Evolutionary conservation across 1,139 yeast genomes (phyloP), one percentile per base, ranked within the genome.

Genomic region (Yamadazyma oceani): DNA sequence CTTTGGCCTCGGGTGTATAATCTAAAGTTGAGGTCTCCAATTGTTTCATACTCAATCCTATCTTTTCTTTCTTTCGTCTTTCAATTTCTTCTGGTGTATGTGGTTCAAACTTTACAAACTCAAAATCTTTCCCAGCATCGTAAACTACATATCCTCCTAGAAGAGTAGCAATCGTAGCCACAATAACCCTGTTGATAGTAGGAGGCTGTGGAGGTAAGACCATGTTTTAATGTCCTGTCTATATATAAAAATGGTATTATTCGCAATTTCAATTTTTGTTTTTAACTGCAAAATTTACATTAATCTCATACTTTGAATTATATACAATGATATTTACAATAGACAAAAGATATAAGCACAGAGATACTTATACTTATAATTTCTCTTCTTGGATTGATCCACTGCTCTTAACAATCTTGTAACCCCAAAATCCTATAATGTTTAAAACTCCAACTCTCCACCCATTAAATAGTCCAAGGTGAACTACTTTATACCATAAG

Each of bases 361-460:
- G 11, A 24, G 16, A 19, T 11, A 16, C 12, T 17, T 13, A 14
- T 22, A 22, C 35, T 40, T 43, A 58, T 35, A 60, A 53, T 37
- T 57, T 60, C 44, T 75, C 80, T 44, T 73, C 78, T 39, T 55
- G 50, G 56, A 62, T 44, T 51, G 70, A 57, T 51, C 72, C 47
- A 58, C 81, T 55, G 41, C 75, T 78, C 46, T 75, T 75, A 45
- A 83, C 54, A 33, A 87, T 72, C 35, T 78, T 76, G 47, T 88
- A 78, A 5, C 96, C 92, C 85, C 95, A 89, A 42, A 82, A 83
- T 15, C 96, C 92, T 38, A 86, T 60, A 9, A 86, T 77, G 44
- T 92, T 88, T 48, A 87, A 60, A 11, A 85, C 71, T 13, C 95
- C 94, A 27, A 88, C 82, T 58, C 89, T 76, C 97, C 97, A 92